These are phyloP conservation scores for Hymenoscyphus repandus DNA, from an alignment of 2,329 filamentous ascomycete species.

Conservation along the genomic window DNA sequence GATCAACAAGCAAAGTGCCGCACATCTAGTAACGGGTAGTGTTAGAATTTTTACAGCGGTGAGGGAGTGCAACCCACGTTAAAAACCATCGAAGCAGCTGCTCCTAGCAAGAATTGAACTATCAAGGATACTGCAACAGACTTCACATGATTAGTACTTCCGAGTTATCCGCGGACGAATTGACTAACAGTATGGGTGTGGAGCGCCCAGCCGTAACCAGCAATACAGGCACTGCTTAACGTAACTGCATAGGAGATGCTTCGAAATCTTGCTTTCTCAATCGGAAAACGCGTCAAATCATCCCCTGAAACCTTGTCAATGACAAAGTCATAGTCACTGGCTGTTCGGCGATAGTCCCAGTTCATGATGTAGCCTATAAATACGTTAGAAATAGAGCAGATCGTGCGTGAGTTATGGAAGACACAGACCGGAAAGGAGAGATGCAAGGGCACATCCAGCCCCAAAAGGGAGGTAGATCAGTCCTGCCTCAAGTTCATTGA, in stretches of 20 bases:
- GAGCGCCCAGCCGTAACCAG: conserved; percentile 10
- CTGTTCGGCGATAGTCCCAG: conserved; percentile 4
- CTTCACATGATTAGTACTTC: neutral
- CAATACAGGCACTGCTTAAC: neutral
- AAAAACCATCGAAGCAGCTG: neutral
- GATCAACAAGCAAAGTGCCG: conserved; percentile 51
- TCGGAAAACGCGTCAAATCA: conserved; percentile 8
- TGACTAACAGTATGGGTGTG: neutral
- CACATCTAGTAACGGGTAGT: conserved; percentile 55
- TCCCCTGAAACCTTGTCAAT: neutral
- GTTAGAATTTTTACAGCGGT: conserved; percentile 19
- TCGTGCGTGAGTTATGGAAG: neutral
- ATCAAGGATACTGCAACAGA: conserved; percentile 8
- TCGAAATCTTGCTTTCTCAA: conserved; percentile 8
- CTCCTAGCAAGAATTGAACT: conserved; percentile 9
- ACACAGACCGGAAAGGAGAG: conserved; percentile 2
- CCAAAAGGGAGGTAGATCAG: conserved; percentile 21
- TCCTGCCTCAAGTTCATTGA: conserved; percentile 30
- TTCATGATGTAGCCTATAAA: conserved; percentile 3
- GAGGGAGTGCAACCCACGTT: conserved; percentile 1
- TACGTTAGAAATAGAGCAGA: too few relatives aligned
- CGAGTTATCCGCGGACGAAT: neutral
- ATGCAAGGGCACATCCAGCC: neutral
- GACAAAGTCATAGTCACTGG: neutral
- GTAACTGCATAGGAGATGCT: conserved; percentile 4